A percentile compares a stretch with the other conserved stretches of the same genome.
phyloP scores from a whole-genome alignment of 2,329 filamentous ascomycete species.

The Fusarium protoensiforme region DNA sequence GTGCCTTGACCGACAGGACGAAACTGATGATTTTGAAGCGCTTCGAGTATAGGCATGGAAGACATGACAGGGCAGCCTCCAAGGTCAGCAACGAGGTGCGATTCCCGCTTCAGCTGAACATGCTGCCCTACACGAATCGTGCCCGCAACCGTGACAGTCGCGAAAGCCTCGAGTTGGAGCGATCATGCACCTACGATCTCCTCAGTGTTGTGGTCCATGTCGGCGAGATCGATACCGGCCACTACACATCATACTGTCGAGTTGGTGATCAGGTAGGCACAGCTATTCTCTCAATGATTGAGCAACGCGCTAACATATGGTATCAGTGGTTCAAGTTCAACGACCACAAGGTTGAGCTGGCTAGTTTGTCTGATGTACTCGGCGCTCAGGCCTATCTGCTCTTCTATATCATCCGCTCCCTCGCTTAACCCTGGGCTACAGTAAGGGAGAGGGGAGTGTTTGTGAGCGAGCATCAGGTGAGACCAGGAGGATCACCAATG shows the following conservation, averaged over 20 bases:
- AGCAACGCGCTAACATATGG: slow-evolving; percentile 19
- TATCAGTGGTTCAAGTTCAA: slow-evolving; percentile 93
- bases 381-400: slow-evolving; percentile 88
- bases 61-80: slow-evolving; percentile 75
- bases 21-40: slow-evolving; percentile 51
- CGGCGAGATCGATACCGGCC: slow-evolving; percentile 90
- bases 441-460: not conserved
- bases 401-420: slow-evolving; percentile 81
- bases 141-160: slow-evolving; percentile 62
- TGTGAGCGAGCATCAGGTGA: not conserved
- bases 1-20: not conserved
- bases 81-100: slow-evolving; percentile 90
- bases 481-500: not conserved
- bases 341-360: slow-evolving; percentile 90
- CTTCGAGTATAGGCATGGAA: slow-evolving; percentile 78
- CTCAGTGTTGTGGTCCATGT: slow-evolving; percentile 93
- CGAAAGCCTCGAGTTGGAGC: slow-evolving; percentile 67
- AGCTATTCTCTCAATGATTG: not conserved
- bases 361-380: slow-evolving; percentile 85
- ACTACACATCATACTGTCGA: slow-evolving; percentile 90
- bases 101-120: slow-evolving; percentile 88
- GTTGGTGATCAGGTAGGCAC: slow-evolving; percentile 73
- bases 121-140: slow-evolving; percentile 87
- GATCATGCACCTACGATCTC: slow-evolving; percentile 84
- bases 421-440: slow-evolving; percentile 53